Evolutionary conservation across 2,329 filamentous ascomycete species (phyloP).

Genomic region (Trichoderma endophyticum): DNA sequence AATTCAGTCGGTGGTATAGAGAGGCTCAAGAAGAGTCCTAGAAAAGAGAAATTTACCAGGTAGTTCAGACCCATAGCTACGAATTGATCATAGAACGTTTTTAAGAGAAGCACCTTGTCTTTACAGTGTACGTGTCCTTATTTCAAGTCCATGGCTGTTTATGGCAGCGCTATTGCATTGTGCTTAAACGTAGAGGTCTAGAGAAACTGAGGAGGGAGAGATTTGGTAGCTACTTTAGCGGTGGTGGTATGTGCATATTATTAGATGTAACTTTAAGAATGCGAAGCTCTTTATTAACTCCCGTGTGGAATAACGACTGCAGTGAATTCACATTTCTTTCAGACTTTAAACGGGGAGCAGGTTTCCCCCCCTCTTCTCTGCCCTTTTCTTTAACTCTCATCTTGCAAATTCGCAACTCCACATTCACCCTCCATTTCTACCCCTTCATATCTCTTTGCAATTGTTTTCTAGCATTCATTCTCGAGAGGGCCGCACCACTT

Average conservation of each 20-base stretch:
- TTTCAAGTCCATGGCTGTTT: too few species aligned
- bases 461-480: neutral
- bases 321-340: too few species aligned
- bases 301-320: too few species aligned
- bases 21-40: neutral
- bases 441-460: neutral
- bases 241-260: neutral
- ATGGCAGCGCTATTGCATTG: too few species aligned
- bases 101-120: too few species aligned
- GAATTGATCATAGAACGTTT: too few species aligned
- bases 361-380: neutral
- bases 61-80: too few species aligned
- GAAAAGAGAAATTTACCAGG: neutral
- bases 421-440: neutral
- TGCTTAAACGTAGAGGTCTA: neutral
- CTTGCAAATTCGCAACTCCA: neutral
- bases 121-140: too few species aligned
- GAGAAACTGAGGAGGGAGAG: neutral
- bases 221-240: neutral
- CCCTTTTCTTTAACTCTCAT: neutral
- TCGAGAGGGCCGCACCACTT: accelerated
- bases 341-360: too few species aligned
- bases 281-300: neutral
- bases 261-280: neutral
- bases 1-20: neutral